Evolutionary conservation across 164 flowering plant species (phyloP).

Genomic region (Paratinospora sagittata): DNA sequence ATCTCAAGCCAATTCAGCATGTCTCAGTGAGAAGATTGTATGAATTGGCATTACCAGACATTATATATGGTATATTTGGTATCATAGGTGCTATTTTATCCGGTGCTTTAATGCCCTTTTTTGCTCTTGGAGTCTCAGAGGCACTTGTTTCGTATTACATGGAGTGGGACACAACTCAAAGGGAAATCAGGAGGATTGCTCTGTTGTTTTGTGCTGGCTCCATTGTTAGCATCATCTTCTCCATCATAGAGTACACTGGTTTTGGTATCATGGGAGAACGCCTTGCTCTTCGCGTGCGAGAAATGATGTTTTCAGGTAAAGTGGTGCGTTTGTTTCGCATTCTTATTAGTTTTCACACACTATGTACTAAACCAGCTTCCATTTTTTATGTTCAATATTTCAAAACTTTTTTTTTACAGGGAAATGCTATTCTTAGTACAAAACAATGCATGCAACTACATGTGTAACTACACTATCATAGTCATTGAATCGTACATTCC

Average conservation of each 20-base stretch:
- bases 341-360: too few relatives aligned
- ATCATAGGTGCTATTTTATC: conserved; percentile 55
- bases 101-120: conserved; percentile 95
- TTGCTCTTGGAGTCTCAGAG: conserved; percentile 88
- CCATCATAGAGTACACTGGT: conserved; percentile 57
- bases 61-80: conserved; percentile 63
- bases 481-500: too few relatives aligned
- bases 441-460: too few relatives aligned
- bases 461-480: too few relatives aligned
- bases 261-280: conserved; percentile 95
- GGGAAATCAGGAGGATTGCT: conserved; percentile 63
- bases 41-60: conserved; percentile 82
- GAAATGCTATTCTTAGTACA: too few relatives aligned
- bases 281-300: conserved; percentile 81
- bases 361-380: too few relatives aligned
- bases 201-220: conserved; percentile 73
- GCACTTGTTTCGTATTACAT: conserved; percentile 85
- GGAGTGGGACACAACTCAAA: conserved; percentile 82
- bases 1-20: conserved; percentile 18
- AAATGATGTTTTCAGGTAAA: conserved; percentile 82
- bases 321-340: neutral
- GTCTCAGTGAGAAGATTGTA: conserved; percentile 61
- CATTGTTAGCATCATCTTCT: conserved; percentile 48
- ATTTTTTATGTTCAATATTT: too few relatives aligned
- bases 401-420: too few relatives aligned